These are phyloP conservation scores for Suillus placidus DNA, from an alignment of 768 basidiomycete species.

Conservation along the genomic window DNA sequence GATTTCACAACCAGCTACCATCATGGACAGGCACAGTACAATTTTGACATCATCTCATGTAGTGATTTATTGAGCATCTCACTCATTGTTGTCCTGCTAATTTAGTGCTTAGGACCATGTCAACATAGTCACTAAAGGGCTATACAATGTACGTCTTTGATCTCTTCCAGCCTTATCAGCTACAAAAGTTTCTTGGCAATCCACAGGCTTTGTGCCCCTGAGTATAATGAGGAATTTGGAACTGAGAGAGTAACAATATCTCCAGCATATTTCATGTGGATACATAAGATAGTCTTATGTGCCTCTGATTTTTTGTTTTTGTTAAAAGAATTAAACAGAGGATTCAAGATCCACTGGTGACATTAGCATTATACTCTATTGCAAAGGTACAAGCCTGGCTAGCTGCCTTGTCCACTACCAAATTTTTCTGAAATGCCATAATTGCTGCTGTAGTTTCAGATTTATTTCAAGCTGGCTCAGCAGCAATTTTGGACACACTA, in stretches of 20 bases:
- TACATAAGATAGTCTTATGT: neutral
- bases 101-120: neutral
- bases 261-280: neutral
- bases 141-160: neutral
- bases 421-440: neutral
- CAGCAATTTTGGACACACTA: neutral
- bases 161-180: neutral
- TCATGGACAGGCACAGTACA: neutral
- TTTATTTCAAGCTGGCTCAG: neutral
- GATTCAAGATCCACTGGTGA: too few species aligned
- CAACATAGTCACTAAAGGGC: neutral
- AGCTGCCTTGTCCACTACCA: neutral
- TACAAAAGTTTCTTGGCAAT: neutral
- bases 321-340: too few species aligned
- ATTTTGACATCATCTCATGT: neutral
- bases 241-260: neutral
- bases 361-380: too few species aligned
- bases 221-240: neutral
- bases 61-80: neutral
- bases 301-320: too few species aligned
- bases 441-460: neutral
- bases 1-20: neutral
- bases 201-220: neutral
- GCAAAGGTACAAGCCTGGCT: neutral
- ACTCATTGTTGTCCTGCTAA: fast-evolving